Base-by-base conservation (phyloP, 2,329 filamentous ascomycete genomes). In the Microascus cirrosus region DNA sequence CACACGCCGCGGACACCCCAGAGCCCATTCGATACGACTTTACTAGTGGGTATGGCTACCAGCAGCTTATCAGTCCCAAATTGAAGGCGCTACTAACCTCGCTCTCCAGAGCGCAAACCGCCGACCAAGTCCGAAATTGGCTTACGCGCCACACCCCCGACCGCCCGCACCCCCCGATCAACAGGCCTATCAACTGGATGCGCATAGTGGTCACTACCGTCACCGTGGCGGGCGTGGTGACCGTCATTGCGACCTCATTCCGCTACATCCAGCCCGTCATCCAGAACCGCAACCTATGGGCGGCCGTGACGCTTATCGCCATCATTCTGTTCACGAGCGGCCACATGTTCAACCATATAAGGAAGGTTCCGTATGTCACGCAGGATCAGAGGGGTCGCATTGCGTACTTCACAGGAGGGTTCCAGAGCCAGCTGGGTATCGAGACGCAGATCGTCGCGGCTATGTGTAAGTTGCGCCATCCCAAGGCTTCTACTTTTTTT, bases 271-370 rank as follows among this genome's bases (percentile, higher is more conserved):
- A 93, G 12, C 93, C 93, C 2, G 67, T 96, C 60, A 71, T 96
- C 39, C 89, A 91, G 71, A 96, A 87, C 77, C 87, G 93, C 64
- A 97, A 95, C 67, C 74, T 97, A 20, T 99, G 94, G 94, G 92
- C 93, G 25, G 90, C 89, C 24, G 73, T 95, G 66, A 95, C 89
- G 71, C 77, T 99, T 64, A 91, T 97, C 66, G 79, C 85, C 15
- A 92, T 99, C 62, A 81, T 99, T 50, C 78, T 96, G 59, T 99
- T 97, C 74, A 96, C 88, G 53, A 94, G 89, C 65, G 95, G 94
- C 45, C 92, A 97, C 74, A 99, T 99, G 95, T 99, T 95, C 81
- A 99, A 97, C 73, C 92, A 96, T 69, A 99, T 99, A 68, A 84
- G 95, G 65, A 93, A 94, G 71, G 90, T 95, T 2, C 94, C 94